These are phyloP conservation scores for Pythium folliculosum DNA, from an alignment of 352 stramenopile genomes.

Conservation along the genomic window DNA sequence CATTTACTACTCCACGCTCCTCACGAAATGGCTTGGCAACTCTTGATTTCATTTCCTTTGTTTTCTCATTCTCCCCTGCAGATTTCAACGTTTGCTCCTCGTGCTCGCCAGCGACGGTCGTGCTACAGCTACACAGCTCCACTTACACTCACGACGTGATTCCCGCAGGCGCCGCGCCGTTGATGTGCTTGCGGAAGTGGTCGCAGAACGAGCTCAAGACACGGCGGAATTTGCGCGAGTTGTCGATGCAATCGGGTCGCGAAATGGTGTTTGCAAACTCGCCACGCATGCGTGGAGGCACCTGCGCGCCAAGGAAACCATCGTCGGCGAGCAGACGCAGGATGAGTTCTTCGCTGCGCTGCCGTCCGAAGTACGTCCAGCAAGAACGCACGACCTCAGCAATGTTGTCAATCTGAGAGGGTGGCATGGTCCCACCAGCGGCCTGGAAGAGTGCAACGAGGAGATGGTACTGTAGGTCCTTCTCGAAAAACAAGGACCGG, in stretches of 20 bases:
- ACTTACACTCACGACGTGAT: constrained; percentile 19
- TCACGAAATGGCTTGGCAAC: neutral
- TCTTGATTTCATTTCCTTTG: neutral
- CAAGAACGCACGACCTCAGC: constrained; percentile 73
- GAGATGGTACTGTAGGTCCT: constrained; percentile 73
- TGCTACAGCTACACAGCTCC: neutral
- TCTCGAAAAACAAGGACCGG: constrained; percentile 76
- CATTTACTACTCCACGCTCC: neutral
- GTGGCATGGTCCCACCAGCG: constrained; percentile 54
- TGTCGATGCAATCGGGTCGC: constrained; percentile 62
- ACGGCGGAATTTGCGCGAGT: constrained; percentile 80
- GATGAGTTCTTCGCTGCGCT: constrained; percentile 66
- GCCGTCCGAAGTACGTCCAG: constrained; percentile 68
- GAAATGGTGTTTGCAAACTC: constrained; percentile 69
- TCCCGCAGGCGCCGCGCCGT: constrained; percentile 8
- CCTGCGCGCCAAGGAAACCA: constrained; percentile 62
- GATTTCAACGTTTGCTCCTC: neutral
- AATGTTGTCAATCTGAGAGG: constrained; percentile 63
- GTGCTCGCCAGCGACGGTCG: too few relatives aligned
- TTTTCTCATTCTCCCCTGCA: neutral
- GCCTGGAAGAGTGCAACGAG: constrained; percentile 71
- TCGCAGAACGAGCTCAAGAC: constrained; percentile 77
- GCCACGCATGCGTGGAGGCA: constrained; percentile 45
- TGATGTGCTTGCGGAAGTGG: constrained; percentile 70
- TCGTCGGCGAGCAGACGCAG: constrained; percentile 57